Base-by-base conservation (phyloP, 2,329 filamentous ascomycete species). In the Apiospora aurea region DNA sequence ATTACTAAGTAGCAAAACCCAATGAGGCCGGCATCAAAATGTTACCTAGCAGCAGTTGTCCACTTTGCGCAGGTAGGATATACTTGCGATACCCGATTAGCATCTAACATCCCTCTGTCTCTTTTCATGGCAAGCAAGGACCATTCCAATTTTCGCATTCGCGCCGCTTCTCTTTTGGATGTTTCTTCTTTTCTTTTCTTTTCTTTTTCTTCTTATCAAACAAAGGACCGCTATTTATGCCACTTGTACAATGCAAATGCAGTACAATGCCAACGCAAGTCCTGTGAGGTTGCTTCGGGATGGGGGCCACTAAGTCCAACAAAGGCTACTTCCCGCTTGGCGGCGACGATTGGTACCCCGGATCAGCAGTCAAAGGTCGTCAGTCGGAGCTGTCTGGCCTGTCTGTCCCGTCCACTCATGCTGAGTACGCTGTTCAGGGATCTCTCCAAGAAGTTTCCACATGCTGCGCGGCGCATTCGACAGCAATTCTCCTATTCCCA, bases 401-500 rank as follows among this genome's bases (percentile, higher is more conserved):
- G 57, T 5, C 53, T 38, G 53, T 38, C 53, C 18, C 53, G 29
- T 21, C 18, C 16, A 10, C 53, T 29, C 26, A 2, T 49, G 49
- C 44, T 46, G 46, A n/a, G 21, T 7, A 7, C 6, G 57, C 11
- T 6, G 13, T 43, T 14, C 57, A 64, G 57, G 57, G 57, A 61
- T 64, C 34, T 41, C 29, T n/a, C 10, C 21, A 41, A 41, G 57
- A 38, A 41, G 57, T 64, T 64, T 41, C 57, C 57, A 64, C 57
- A 38, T 61, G 53, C 29, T 34, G 34, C 18, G 53, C 53, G 44
- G 44, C 44, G 44, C 46, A 49, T 49, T 49, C 6, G 51, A 61
- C 38, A 61, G 53, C 57, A 64, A 41, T 64, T 64, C 57, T 64
- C 57, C 57, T 64, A 64, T 64, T 64, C 21, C 57, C 57, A 64